Evolutionary conservation across 805 yeast species (phyloP), one percentile per base, ranked within the genome.

Genomic region (Hanseniaspora singularis): DNA sequence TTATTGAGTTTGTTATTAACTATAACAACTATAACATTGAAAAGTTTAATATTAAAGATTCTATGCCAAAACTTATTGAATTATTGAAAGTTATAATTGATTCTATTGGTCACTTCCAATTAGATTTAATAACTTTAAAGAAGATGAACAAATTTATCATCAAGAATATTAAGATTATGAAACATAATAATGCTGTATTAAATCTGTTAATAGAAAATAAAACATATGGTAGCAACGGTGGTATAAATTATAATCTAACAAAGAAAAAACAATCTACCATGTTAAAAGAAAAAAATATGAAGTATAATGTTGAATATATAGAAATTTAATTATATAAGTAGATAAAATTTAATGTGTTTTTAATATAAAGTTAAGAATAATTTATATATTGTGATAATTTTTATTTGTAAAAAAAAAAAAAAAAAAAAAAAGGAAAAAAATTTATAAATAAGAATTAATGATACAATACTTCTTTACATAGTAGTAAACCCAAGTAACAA

Each of bases 91-190:
- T 63, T 15, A 58, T 62, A 2, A 50, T 63, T 18, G 66, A 63
- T 44, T 59, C 66, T 3, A 58, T 61, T 26, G 66, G 65, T 10
- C 52, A 62, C 32, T 61, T 62, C 41, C 58, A 63, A 9, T 46
- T 63, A 10, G 64, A 61, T 18, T 28, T 48, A 31, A 34, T 32
- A 8, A 32, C 37, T 15, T 33, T 48, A 38, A 41, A 41, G 16
- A 48, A 42, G 24, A 30, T 48, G 38, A 37, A 42, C 38, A 48
- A 48, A 16, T 48, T 48, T 24, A 37, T 48, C 9, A 32, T 33
- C 27, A 42, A 48, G 27, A 42, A 48, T 26, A 48, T 48, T 22
- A 42, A 42, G 28, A 38, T 48, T 26, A 42, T 48, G 27, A 42
- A 48, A 18, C 41, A 39, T 14, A 48, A 48, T 18, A 33, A 37